Conservation (phyloP, 2,329 filamentous ascomycete genomes). For the Claviceps sp. region DNA sequence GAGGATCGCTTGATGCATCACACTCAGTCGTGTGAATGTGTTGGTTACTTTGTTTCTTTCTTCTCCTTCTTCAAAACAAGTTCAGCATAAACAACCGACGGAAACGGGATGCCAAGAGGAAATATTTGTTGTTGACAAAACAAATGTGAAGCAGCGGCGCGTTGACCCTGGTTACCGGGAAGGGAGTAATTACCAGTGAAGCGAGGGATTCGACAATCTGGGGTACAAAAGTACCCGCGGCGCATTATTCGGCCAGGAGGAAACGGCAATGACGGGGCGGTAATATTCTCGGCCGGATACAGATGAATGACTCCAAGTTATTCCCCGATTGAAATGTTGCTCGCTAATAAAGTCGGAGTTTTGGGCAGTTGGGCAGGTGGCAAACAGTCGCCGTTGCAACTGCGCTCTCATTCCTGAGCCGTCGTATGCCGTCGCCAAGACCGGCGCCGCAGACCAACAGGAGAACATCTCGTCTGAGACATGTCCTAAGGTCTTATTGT, state of each 20-base stretch:
- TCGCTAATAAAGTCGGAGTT: neutral
- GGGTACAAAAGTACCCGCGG: neutral
- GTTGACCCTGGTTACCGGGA: neutral
- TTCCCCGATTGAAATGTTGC: neutral
- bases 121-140: neutral
- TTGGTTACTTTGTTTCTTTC: neutral
- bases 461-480: neutral
- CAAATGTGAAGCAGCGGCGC: neutral
- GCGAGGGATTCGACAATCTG: neutral
- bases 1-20: neutral
- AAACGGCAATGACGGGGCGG: neutral
- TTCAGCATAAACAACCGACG: neutral
- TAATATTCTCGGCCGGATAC: neutral
- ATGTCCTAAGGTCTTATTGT: too few relatives aligned
- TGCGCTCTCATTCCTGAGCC: neutral
- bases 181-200: neutral
- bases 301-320: neutral
- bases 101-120: neutral
- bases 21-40: neutral
- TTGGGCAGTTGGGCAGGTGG: constrained; percentile 7
- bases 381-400: neutral
- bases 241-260: neutral
- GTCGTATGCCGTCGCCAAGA: too few relatives aligned
- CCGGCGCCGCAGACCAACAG: too few relatives aligned
- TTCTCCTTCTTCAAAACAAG: neutral